Percentiles rank a stretch among this genome's conserved stretches.
Evolutionary conservation across 2,329 filamentous ascomycete species (phyloP).

Genomic region (Hypoxylon sp.): DNA sequence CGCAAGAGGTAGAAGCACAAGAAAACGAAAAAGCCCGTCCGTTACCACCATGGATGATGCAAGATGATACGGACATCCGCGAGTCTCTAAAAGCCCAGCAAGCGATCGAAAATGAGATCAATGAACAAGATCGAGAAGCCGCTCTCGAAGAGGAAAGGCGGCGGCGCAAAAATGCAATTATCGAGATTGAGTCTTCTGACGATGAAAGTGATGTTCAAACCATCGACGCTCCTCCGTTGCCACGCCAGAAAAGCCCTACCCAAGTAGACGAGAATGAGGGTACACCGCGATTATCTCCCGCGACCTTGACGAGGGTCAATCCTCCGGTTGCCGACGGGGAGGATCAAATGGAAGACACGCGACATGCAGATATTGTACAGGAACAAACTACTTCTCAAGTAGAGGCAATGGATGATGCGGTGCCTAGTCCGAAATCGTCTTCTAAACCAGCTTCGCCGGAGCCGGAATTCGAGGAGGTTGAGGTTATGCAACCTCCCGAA

Average conservation of each 20-base stretch:
- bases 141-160: conserved; percentile 68
- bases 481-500: conserved; percentile 49
- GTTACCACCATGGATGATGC: conserved; percentile 81
- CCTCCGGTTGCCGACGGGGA: conserved; percentile 42
- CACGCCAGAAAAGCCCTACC: conserved; percentile 50
- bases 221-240: conserved; percentile 64
- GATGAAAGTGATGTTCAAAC: conserved; percentile 72
- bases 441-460: conserved; percentile 48
- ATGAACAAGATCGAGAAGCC: conserved; percentile 73
- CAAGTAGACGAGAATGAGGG: conserved; percentile 30
- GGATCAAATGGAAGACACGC: conserved; percentile 30
- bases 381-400: conserved; percentile 32
- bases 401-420: conserved; percentile 26
- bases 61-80: conserved; percentile 75
- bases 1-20: conserved; percentile 78
- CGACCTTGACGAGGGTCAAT: conserved; percentile 43
- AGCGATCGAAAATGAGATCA: conserved; percentile 71
- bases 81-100: conserved; percentile 72
- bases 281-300: conserved; percentile 39
- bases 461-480: conserved; percentile 55
- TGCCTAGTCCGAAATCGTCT: conserved; percentile 21
- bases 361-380: conserved; percentile 39
- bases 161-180: conserved; percentile 65
- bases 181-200: conserved; percentile 75
- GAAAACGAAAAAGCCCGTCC: conserved; percentile 65